phyloP scores from a whole-genome alignment of 2,329 filamentous ascomycete species.

The Fusarium oxysporum region DNA sequence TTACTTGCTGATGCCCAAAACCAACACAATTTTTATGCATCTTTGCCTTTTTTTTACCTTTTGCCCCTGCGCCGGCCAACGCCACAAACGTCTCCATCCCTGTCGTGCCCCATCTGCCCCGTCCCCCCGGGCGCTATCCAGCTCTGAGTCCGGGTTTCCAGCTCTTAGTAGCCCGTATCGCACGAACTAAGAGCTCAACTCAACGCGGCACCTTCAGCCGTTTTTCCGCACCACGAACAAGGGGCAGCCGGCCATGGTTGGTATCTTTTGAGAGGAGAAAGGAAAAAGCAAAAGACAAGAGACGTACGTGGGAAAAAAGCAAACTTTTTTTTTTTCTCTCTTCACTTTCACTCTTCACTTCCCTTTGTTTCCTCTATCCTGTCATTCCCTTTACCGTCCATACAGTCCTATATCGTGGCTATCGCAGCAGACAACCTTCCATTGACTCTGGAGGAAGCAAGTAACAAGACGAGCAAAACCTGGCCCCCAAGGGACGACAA shows the following conservation, averaged over 20 bases:
- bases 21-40: slow-evolving; percentile 19
- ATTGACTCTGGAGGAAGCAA: not conserved
- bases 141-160: slow-evolving; percentile 11
- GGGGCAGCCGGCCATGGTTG: slow-evolving; percentile 13
- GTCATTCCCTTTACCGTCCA: slow-evolving; percentile 8
- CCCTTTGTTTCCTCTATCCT: slow-evolving; percentile 18
- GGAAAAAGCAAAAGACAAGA: slow-evolving; percentile 4
- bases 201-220: slow-evolving; percentile 35
- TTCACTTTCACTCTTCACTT: slow-evolving; percentile 9
- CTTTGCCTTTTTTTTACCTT: slow-evolving; percentile 5
- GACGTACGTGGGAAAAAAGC: slow-evolving; percentile 6
- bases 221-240: slow-evolving; percentile 30
- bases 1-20: not conserved
- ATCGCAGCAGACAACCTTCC: not conserved
- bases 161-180: slow-evolving; percentile 11
- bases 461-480: not conserved
- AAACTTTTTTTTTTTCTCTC: slow-evolving; percentile 3
- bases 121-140: slow-evolving; percentile 9
- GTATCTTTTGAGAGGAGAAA: slow-evolving; percentile 2
- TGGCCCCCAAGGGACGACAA: not conserved
- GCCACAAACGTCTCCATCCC: slow-evolving; percentile 32
- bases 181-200: slow-evolving; percentile 26
- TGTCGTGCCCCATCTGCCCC: slow-evolving; percentile 8
- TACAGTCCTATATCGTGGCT: not conserved
- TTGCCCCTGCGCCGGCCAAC: slow-evolving; percentile 26